Evolutionary conservation across 2,329 filamentous ascomycete genomes (phyloP).

Genomic region (Talaromyces rugulosus): DNA sequence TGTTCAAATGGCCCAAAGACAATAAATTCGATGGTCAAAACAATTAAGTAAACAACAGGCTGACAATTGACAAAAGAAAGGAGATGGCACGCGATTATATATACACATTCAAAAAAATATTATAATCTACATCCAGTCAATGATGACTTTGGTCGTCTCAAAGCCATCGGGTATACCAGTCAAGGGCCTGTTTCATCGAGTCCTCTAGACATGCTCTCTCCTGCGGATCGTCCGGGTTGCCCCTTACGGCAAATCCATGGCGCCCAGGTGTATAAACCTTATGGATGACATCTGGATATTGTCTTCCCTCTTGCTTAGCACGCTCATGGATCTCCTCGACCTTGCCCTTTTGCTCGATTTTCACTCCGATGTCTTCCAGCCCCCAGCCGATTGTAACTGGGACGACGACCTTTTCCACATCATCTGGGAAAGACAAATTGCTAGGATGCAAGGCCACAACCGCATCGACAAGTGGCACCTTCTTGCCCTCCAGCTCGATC

Average conservation of each 20-base stretch:
- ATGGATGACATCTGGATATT: constrained; percentile 28
- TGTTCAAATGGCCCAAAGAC: not conserved
- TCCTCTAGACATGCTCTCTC: constrained; percentile 32
- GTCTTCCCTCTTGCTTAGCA: constrained; percentile 18
- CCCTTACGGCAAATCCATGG: constrained; percentile 35
- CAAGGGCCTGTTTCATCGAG: constrained; percentile 27
- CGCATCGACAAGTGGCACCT: constrained; percentile 34
- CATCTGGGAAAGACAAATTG: constrained; percentile 30
- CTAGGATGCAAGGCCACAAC: constrained; percentile 36
- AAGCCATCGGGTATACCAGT: constrained; percentile 20
- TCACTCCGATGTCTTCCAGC: constrained; percentile 23
- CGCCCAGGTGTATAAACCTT: constrained; percentile 30
- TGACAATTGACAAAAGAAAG: not conserved
- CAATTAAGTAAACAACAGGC: not conserved
- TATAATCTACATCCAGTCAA: not conserved
- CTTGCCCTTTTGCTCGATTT: constrained; percentile 25
- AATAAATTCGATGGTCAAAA: not conserved
- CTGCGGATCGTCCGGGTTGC: constrained; percentile 33
- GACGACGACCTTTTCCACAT: constrained; percentile 28
- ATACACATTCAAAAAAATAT: not conserved
- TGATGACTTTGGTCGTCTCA: not conserved
- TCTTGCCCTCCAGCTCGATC: constrained; percentile 31
- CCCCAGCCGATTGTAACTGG: constrained; percentile 31
- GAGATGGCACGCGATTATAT: not conserved
- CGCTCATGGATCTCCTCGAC: constrained; percentile 26